Evolutionary conservation across 2,329 filamentous ascomycete genomes (phyloP).

Genomic region (Trichoderma brevicompactum): DNA sequence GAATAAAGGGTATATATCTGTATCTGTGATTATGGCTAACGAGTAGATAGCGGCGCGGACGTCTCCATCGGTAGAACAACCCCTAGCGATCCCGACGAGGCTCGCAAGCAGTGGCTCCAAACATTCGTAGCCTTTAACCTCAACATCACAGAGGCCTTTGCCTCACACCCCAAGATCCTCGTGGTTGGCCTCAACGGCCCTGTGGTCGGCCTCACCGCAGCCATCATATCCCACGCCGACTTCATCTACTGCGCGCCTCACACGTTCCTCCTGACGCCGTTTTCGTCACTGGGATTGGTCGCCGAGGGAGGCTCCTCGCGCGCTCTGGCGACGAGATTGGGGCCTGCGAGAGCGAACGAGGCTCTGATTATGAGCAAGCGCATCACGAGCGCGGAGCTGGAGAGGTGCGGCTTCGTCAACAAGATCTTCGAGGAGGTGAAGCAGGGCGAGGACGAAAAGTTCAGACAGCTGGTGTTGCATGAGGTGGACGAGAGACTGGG

Average conservation of each 20-base stretch:
- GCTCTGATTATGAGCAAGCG: slow-evolving; percentile 88
- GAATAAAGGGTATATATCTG: background rate
- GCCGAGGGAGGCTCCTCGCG: slow-evolving; percentile 82
- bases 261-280: slow-evolving; percentile 87
- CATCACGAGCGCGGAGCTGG: slow-evolving; percentile 73
- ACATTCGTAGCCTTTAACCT: slow-evolving; percentile 84
- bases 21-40: background rate
- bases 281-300: slow-evolving; percentile 86
- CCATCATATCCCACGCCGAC: slow-evolving; percentile 80
- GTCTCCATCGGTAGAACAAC: slow-evolving; percentile 60
- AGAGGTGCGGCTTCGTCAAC: slow-evolving; percentile 82
- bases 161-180: slow-evolving; percentile 91
- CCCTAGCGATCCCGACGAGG: slow-evolving; percentile 45
- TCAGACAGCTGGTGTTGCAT: slow-evolving; percentile 70
- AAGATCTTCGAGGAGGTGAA: slow-evolving; percentile 68
- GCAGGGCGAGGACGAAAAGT: slow-evolving; percentile 68
- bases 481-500: slow-evolving; percentile 85
- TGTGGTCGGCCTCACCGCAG: slow-evolving; percentile 84
- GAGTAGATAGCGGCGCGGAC: slow-evolving; percentile 70
- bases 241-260: slow-evolving; percentile 87
- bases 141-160: slow-evolving; percentile 87
- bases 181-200: slow-evolving; percentile 91
- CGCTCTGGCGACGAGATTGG: slow-evolving; percentile 79
- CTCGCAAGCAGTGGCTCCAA: slow-evolving; percentile 63
- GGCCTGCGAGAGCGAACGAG: slow-evolving; percentile 83